A percentile compares a stretch with the other conserved stretches of the same genome.
phyloP scores from a whole-genome alignment of 441 rosid species.

The Macaranga tanarius region DNA sequence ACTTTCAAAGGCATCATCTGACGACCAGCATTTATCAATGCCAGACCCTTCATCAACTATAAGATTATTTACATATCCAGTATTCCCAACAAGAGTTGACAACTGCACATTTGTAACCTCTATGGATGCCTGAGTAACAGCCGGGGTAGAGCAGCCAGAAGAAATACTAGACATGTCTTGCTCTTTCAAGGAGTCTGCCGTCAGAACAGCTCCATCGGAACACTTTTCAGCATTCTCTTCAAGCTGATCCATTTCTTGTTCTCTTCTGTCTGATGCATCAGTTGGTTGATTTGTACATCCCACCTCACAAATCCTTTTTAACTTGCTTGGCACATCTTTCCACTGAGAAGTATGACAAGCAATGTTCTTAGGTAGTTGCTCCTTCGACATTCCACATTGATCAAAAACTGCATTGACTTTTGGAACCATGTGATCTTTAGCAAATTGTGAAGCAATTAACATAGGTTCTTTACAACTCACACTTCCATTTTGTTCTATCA shows the following conservation, averaged over 20 bases:
- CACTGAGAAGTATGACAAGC: constrained; percentile 35
- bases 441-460: constrained; percentile 30
- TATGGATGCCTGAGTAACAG: constrained; percentile 40
- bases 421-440: constrained; percentile 22
- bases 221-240: constrained; percentile 30
- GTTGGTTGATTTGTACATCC: constrained; percentile 19
- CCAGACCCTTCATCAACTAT: constrained; percentile 51
- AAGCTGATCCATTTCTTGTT: constrained; percentile 21
- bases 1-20: constrained; percentile 48
- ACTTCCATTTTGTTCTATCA: constrained; percentile 19
- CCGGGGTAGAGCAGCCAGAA: constrained; percentile 45
- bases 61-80: constrained; percentile 27
- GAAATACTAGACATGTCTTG: constrained; percentile 46
- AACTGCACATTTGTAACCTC: constrained; percentile 35
- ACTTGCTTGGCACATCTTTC: constrained; percentile 48
- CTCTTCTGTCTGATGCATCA: constrained; percentile 25
- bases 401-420: constrained; percentile 25
- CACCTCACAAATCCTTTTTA: constrained; percentile 24
- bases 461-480: constrained; percentile 24
- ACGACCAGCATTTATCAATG: constrained; percentile 53
- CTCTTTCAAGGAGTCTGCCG: constrained; percentile 31
- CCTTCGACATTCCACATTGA: constrained; percentile 24
- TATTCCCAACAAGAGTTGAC: constrained; percentile 33
- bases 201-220: constrained; percentile 22
- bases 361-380: constrained; percentile 20